Percentiles rank a stretch among this genome's conserved stretches.
phyloP scores from a whole-genome alignment of 108 stramenopile species.

The Cyclotella baltica region DNA sequence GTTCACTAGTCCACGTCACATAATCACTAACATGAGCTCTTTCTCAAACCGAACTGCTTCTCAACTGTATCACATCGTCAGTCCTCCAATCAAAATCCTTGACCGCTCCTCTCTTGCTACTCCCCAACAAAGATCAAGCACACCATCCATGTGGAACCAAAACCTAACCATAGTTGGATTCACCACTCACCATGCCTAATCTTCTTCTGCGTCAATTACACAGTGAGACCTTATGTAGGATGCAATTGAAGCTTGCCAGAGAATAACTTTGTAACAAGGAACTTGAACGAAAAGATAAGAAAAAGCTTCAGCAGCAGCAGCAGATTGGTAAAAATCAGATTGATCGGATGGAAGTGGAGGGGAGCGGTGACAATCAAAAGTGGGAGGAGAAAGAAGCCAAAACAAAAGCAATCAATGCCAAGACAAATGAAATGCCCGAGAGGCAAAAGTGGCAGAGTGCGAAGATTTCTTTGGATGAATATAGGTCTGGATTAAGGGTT shows the following conservation, averaged over 20 bases:
- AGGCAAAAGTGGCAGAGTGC: slow-evolving; percentile 12
- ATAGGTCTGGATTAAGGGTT: not conserved
- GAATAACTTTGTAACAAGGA: slow-evolving; percentile 58
- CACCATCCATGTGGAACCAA: slow-evolving; percentile 88
- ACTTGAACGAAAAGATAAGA: slow-evolving; percentile 27
- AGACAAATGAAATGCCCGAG: slow-evolving; percentile 29
- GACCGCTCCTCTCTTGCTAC: slow-evolving; percentile 64
- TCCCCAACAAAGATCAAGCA: slow-evolving; percentile 68
- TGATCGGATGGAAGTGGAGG: slow-evolving; percentile 29
- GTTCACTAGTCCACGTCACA: slow-evolving; percentile 67
- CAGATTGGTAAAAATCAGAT: slow-evolving; percentile 43
- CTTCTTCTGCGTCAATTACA: slow-evolving; percentile 86
- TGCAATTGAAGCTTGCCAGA: slow-evolving; percentile 74
- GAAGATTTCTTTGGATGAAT: not conserved
- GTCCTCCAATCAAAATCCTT: slow-evolving; percentile 32
- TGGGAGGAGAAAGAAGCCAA: slow-evolving; percentile 8
- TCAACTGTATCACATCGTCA: slow-evolving; percentile 41
- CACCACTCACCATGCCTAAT: slow-evolving; percentile 82
- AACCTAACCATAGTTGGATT: slow-evolving; percentile 80
- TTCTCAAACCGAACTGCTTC: slow-evolving; percentile 54
- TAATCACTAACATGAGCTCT: slow-evolving; percentile 74
- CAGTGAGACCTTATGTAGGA: slow-evolving; percentile 75
- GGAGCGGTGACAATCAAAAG: slow-evolving; percentile 8
- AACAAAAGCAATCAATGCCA: slow-evolving; percentile 32
- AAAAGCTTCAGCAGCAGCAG: slow-evolving; percentile 6